Evolutionary conservation across 2,329 filamentous ascomycete species (phyloP).

Genomic region (Ophiocordyceps camponoti-floridani): DNA sequence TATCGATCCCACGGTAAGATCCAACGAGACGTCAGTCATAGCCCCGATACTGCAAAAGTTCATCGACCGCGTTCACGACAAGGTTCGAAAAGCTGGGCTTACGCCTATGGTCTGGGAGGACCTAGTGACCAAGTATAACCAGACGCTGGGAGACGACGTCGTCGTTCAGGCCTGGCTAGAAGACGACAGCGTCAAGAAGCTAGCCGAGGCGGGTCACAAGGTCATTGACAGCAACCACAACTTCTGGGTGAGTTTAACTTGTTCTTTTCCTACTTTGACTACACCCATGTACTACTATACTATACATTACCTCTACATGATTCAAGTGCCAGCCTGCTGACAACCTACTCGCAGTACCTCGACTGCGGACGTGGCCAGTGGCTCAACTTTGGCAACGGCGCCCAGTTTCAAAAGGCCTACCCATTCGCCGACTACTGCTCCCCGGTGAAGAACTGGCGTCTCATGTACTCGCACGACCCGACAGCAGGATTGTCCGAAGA

Average conservation of each 20-base stretch:
- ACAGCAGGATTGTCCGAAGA: slow-evolving; percentile 41
- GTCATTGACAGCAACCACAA: slow-evolving; percentile 62
- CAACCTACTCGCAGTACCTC: slow-evolving; percentile 39
- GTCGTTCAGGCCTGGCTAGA: slow-evolving; percentile 68
- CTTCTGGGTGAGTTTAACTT: slow-evolving; percentile 58
- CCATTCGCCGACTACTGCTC: slow-evolving; percentile 70
- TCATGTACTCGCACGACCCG: slow-evolving; percentile 69
- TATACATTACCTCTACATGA: too few species aligned
- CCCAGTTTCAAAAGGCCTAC: slow-evolving; percentile 30
- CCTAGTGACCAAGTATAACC: slow-evolving; percentile 61
- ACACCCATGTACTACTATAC: too few species aligned
- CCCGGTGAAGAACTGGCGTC: slow-evolving; percentile 65
- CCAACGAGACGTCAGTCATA: slow-evolving; percentile 45
- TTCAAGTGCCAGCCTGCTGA: too few species aligned
- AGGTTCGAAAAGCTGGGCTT: slow-evolving; percentile 44
- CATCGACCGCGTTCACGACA: slow-evolving; percentile 49
- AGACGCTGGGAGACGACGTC: slow-evolving; percentile 46
- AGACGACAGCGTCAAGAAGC: slow-evolving; percentile 37
- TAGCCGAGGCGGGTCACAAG: slow-evolving; percentile 47
- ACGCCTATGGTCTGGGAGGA: slow-evolving; percentile 78
- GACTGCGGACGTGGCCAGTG: slow-evolving; percentile 71
- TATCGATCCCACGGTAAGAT: slow-evolving; percentile 54
- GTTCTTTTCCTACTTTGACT: too few species aligned
- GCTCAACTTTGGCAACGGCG: slow-evolving; percentile 49
- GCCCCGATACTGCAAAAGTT: slow-evolving; percentile 64